Conservation (phyloP, 495 filamentous ascomycete species). For the Aspergillus nanangensis region DNA sequence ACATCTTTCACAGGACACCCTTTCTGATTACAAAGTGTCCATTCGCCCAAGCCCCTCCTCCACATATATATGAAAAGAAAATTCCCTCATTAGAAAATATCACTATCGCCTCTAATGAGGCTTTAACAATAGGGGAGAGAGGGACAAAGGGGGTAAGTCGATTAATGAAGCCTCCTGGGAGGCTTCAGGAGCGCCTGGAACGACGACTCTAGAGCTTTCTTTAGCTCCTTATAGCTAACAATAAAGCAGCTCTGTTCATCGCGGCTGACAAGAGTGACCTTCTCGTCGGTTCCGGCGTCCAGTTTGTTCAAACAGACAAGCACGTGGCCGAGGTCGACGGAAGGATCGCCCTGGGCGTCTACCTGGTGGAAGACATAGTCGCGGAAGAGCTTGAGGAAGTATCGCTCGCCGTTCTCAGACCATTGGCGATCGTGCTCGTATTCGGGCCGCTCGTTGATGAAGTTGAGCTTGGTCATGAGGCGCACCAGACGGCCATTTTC, state of each 20-base stretch:
- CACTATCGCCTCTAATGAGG: too few species aligned
- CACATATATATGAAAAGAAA: too few species aligned
- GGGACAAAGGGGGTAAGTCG: background rate
- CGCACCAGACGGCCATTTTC: constrained; percentile 88
- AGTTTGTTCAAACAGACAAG: constrained; percentile 81
- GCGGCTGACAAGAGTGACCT: constrained; percentile 75
- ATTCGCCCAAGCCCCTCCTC: too few species aligned
- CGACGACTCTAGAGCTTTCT: constrained; percentile 70
- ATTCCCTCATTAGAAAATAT: too few species aligned
- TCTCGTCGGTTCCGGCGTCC: constrained; percentile 85
- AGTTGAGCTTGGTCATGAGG: constrained; percentile 74
- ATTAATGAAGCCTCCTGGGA: constrained; percentile 38
- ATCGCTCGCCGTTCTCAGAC: constrained; percentile 88
- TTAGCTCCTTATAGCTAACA: constrained; percentile 82
- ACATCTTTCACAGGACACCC: too few species aligned
- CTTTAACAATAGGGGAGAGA: background rate
- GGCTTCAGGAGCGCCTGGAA: constrained; percentile 74
- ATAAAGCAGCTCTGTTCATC: constrained; percentile 85
- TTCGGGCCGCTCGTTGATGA: constrained; percentile 86
- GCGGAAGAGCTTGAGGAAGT: constrained; percentile 86
- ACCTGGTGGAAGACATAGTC: constrained; percentile 98
- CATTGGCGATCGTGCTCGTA: constrained; percentile 68
- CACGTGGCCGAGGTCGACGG: constrained; percentile 80
- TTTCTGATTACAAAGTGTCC: too few species aligned
- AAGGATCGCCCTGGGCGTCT: constrained; percentile 73